These are phyloP conservation scores for Colletotrichum sojae DNA, from an alignment of 2,329 filamentous ascomycete species.

Conservation along the genomic window DNA sequence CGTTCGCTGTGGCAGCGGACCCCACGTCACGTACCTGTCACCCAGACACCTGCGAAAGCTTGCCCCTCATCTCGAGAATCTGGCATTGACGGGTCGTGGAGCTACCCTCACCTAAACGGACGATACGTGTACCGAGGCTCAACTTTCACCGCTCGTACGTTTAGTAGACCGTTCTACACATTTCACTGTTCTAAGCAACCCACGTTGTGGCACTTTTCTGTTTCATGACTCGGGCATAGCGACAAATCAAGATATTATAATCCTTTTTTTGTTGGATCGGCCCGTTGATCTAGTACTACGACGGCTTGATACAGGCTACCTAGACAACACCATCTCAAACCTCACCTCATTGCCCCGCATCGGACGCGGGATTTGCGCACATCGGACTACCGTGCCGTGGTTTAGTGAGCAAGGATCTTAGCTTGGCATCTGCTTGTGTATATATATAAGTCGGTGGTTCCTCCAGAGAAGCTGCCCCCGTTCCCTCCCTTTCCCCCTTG, in stretches of 20 bases:
- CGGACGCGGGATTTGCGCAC: neutral
- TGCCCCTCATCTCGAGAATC: conserved; percentile 4
- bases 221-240: conserved; percentile 6
- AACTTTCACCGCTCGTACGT: conserved; percentile 32
- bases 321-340: neutral
- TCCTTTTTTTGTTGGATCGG: neutral
- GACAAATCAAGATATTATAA: conserved; percentile 2
- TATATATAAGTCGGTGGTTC: conserved; percentile 1
- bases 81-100: no score
- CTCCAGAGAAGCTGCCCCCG: neutral
- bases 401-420: conserved; percentile 1
- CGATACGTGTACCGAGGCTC: conserved; percentile 20
- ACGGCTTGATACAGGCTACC: conserved; percentile 8
- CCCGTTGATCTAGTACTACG: neutral
- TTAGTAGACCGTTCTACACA: neutral
- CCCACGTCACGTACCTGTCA: conserved; percentile 22
- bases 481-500: neutral
- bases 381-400: neutral
- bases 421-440: conserved; percentile 9
- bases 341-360: conserved; percentile 28
- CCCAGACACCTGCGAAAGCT: neutral
- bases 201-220: neutral
- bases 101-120: no score
- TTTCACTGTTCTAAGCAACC: conserved; percentile 17
- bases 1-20: conserved; percentile 13